Evolutionary conservation across 2,329 filamentous ascomycete genomes (phyloP).

Genomic region (Neopestalotiopsis clavispora): DNA sequence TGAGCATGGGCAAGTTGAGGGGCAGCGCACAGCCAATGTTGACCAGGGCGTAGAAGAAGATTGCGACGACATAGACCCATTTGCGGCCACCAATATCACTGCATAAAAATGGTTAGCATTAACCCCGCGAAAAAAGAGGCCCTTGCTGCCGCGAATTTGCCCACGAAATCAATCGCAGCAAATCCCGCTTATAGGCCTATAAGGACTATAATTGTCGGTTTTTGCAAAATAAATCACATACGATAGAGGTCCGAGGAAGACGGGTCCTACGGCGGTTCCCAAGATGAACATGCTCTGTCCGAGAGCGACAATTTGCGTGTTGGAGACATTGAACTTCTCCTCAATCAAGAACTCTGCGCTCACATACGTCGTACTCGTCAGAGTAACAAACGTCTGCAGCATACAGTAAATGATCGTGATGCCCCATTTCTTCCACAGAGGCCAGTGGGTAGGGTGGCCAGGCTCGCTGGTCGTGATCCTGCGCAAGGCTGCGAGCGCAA

Average conservation of each 20-base stretch:
- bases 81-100: slow-evolving; percentile 47
- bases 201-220: neutral
- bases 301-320: slow-evolving; percentile 41
- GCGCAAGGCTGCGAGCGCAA: slow-evolving; percentile 30
- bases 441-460: slow-evolving; percentile 36
- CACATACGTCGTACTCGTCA: slow-evolving; percentile 44
- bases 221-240: slow-evolving; percentile 29
- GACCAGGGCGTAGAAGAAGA: slow-evolving; percentile 38
- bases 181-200: neutral
- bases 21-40: slow-evolving; percentile 41
- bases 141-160: neutral
- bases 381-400: slow-evolving; percentile 42
- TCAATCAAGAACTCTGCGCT: slow-evolving; percentile 42
- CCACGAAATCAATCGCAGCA: neutral
- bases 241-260: slow-evolving; percentile 45
- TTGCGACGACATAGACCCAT: slow-evolving; percentile 47
- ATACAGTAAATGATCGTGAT: slow-evolving; percentile 33
- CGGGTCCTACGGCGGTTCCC: slow-evolving; percentile 45
- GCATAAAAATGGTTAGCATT: slow-evolving; percentile 9
- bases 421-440: slow-evolving; percentile 33
- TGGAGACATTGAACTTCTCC: slow-evolving; percentile 40
- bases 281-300: slow-evolving; percentile 49
- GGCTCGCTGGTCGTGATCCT: slow-evolving; percentile 29
- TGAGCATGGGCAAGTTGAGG: slow-evolving; percentile 42
- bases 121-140: neutral